Conservation (phyloP, 2,329 filamentous ascomycete species). For the Thyridium curvatum region DNA sequence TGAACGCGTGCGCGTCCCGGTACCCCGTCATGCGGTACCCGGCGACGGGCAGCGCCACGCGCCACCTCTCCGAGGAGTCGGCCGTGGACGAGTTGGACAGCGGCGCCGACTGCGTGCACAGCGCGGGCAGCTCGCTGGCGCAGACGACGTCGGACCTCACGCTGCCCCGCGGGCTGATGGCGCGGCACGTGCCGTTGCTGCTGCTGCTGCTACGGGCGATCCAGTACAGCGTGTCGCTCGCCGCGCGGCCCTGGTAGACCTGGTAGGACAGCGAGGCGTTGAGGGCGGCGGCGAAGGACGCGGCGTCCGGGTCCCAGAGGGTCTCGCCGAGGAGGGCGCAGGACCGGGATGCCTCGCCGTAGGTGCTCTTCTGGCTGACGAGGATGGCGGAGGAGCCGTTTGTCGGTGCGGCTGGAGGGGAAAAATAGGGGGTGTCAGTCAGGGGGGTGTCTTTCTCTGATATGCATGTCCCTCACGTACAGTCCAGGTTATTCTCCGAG, state of each 20-base stretch:
- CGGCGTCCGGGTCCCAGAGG: slow-evolving; percentile 14
- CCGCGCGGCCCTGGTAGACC: slow-evolving; percentile 9
- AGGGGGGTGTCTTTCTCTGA: too few species aligned
- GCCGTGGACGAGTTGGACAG: slow-evolving; percentile 12
- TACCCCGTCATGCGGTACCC: slow-evolving; percentile 19
- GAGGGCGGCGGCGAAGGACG: slow-evolving; percentile 12
- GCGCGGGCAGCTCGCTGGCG: slow-evolving; percentile 13
- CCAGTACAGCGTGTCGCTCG: slow-evolving; percentile 16
- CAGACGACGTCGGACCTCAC: slow-evolving; percentile 24
- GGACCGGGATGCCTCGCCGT: slow-evolving; percentile 6
- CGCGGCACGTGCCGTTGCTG: slow-evolving; percentile 10
- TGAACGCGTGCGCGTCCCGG: slow-evolving; percentile 22
- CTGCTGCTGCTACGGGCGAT: slow-evolving; percentile 8
- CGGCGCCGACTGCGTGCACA: slow-evolving; percentile 23
- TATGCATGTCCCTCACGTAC: too few species aligned
- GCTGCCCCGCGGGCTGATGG: slow-evolving; percentile 23
- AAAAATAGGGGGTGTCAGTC: too few species aligned
- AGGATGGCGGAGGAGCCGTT: slow-evolving; percentile 13
- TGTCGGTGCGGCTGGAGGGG: slow-evolving; percentile 10
- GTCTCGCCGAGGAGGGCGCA: slow-evolving; percentile 14
- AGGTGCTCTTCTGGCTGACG: slow-evolving; percentile 11
- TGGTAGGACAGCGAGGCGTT: slow-evolving; percentile 15
- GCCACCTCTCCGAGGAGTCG: slow-evolving; percentile 15
- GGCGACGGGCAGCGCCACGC: slow-evolving; percentile 14
- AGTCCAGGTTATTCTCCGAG: too few species aligned